Evolutionary conservation across 1,139 yeast genomes (phyloP).

Genomic region (Schizosaccharomyces versatilis): DNA sequence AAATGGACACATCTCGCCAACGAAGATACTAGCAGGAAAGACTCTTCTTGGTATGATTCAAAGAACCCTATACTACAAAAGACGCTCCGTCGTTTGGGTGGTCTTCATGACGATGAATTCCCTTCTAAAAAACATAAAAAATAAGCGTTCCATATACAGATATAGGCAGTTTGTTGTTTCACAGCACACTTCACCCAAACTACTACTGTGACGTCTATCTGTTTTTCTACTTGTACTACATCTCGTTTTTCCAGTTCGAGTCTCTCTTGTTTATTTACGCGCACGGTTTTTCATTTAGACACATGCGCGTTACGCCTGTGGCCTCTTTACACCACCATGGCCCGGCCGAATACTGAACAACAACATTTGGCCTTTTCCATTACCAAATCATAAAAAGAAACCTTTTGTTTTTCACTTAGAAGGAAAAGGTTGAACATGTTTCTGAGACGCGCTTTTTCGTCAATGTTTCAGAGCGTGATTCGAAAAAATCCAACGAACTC

Average conservation of each 20-base stretch:
- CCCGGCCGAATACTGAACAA: no score
- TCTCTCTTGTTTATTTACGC: no score
- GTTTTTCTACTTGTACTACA: no score
- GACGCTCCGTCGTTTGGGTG: neutral
- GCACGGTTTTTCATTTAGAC: no score
- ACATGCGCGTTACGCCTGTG: no score
- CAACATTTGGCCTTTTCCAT: no score
- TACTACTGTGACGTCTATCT: no score
- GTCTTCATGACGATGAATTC: neutral
- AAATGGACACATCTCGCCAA: constrained; percentile 12
- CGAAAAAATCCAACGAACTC: neutral
- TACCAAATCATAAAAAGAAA: no score
- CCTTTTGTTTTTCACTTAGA: neutral
- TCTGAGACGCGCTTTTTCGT: neutral
- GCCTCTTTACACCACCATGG: no score
- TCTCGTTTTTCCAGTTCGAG: no score
- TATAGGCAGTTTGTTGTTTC: neutral
- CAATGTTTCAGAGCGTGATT: neutral
- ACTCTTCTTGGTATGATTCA: constrained; percentile 1
- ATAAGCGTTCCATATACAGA: neutral
- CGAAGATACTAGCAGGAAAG: constrained; percentile 11
- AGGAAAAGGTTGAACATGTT: neutral
- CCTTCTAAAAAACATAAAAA: neutral
- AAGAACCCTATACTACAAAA: neutral
- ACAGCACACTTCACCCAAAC: no score